Evolutionary conservation across 306 rosid species (phyloP).

Genomic region (Purshia tridentata): DNA sequence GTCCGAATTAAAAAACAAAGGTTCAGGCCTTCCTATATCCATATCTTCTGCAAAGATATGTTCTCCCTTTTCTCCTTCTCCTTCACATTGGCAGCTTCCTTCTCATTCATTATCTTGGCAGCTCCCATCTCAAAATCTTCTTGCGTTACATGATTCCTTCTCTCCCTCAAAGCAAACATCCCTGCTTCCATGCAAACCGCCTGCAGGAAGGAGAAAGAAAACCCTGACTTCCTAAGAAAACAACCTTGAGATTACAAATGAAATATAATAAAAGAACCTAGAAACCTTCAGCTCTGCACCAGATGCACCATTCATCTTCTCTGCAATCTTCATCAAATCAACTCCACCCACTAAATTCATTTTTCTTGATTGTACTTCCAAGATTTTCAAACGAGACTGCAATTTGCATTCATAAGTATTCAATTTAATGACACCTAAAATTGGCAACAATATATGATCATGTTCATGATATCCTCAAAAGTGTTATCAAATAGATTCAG

Average conservation of each 20-base stretch:
- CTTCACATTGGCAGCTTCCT: no score
- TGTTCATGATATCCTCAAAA: neutral
- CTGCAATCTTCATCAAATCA: conserved; percentile 96
- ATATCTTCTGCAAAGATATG: conserved; percentile 93
- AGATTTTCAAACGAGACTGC: conserved; percentile 91
- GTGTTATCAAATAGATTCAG: neutral
- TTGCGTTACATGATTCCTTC: conserved; percentile 93
- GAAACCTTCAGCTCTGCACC: conserved; percentile 99
- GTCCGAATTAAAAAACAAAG: no score
- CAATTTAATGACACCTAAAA: neutral
- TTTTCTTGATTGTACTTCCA: conserved; percentile 96
- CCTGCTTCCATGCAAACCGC: conserved; percentile 99
- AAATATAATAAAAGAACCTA: conserved; percentile 25
- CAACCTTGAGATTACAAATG: neutral
- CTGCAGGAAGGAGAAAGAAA: conserved; percentile 31
- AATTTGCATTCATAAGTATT: conserved; percentile 12
- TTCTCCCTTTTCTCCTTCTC: conserved; percentile 90
- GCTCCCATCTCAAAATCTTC: conserved; percentile 99
- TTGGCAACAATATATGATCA: no score
- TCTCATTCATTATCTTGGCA: conserved; percentile 99
- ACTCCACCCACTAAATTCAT: conserved; percentile 99
- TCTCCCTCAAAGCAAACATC: conserved; percentile 96
- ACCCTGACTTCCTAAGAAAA: no score
- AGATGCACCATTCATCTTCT: conserved; percentile 98
- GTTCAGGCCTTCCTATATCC: no score